phyloP scores from a whole-genome alignment of 441 rosid species.

The Capsella rubella region DNA sequence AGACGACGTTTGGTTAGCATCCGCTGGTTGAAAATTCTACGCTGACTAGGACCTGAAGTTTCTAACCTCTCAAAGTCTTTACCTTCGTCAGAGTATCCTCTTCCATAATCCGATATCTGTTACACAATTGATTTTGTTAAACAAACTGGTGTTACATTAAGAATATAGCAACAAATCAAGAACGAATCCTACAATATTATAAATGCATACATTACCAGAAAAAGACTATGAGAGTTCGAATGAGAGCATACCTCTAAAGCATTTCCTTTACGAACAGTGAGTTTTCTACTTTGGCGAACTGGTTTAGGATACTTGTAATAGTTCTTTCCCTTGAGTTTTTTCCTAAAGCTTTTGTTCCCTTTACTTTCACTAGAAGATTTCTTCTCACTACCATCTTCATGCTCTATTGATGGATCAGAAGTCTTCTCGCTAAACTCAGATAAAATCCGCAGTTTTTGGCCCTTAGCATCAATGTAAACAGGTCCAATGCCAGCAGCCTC shows the following conservation, averaged over 20 bases:
- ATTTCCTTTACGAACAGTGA: conserved; percentile 50
- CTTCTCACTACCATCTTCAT: conserved; percentile 52
- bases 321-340: conserved; percentile 53
- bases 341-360: conserved; percentile 59
- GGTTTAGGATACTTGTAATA: conserved; percentile 59
- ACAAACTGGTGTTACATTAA: conserved; percentile 22
- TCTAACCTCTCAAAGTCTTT: conserved; percentile 43
- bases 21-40: conserved; percentile 49
- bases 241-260: conserved; percentile 61
- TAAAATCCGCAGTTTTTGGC: conserved; percentile 84
- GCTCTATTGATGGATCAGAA: conserved; percentile 43
- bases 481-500: conserved; percentile 73
- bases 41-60: conserved; percentile 28
- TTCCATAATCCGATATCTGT: conserved; percentile 54
- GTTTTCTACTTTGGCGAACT: conserved; percentile 60
- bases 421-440: conserved; percentile 59
- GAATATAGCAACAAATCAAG: conserved; percentile 20
- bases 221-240: background rate
- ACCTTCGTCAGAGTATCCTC: conserved; percentile 50
- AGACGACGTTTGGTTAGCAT: conserved; percentile 61
- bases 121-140: conserved; percentile 43
- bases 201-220: background rate
- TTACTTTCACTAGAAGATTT: conserved; percentile 56
- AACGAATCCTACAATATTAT: conserved; percentile 1
- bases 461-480: conserved; percentile 84